Evolutionary conservation across 345 rosid species (phyloP), one percentile per base, ranked within the genome.

Genomic region (Capsella bursapastoris): DNA sequence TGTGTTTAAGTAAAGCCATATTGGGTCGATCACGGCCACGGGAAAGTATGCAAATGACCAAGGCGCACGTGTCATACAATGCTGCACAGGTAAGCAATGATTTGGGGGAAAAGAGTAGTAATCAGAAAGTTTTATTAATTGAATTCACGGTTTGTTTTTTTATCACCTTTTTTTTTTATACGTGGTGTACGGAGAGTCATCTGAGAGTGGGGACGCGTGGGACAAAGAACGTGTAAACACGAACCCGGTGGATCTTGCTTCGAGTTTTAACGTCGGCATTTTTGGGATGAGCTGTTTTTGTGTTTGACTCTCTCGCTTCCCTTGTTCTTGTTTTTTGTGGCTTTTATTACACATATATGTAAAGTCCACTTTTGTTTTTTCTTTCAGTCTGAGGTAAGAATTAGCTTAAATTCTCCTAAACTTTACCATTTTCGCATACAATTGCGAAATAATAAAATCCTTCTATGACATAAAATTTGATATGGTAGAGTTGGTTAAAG

Each of bases 201-300:
- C 38, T 43, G 47, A 52, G 28, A 44, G 69, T 68, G 69, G 55
- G 63, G 64, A 75, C 73, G 34, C 66, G 72, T 66, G 72, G 43
- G 66, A 53, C 50, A 43, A 41, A 68, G 27, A 56, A 52, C 49
- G 49, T 67, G 79, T 60, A 52, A 75, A 75, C 79, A 68, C 72
- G 62, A 59, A 67, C 37, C 1, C 1, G 3, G 18, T 74, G 38
- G 68, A 53, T n/a, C 63, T 48, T 29, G 58, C 55, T 59, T 50
- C 5, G 3, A 4, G 62, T 58, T 66, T 67, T 35, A 64, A 74
- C 66, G 78, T 73, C 51, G 66, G 5, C 78, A 55, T 69, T 58
- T 22, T 48, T 9, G 38, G 27, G 66, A 57, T n/a, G 52, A 66
- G 60, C 72, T 57, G 18, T 73, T 57, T 57, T 32, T 2, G 25